Evolutionary conservation across 1,284 basidiomycete genomes (phyloP), one percentile per base, ranked within the genome.

Genomic region (Schizophyllum amplum): DNA sequence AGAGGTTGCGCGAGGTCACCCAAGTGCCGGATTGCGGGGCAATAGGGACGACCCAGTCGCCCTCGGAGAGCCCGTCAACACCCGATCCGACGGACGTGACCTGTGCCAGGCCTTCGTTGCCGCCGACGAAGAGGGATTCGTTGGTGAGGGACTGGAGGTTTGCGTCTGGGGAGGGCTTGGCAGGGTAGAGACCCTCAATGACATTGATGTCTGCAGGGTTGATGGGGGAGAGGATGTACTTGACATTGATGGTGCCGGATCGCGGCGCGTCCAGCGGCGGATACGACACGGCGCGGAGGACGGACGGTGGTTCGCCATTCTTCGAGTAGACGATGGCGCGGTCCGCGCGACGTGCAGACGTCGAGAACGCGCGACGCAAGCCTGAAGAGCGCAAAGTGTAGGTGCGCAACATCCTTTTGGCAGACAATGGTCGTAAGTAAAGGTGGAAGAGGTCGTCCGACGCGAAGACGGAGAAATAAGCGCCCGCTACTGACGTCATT

Each of bases 121-220:
- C 92, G 47, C 77, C 84, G 4, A 93, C 76, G 63, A 77, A 87
- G 5, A 83, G 72, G 3, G 77, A 67, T 13, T 70, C 53, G 0
- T 68, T 67, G 7, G 64, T 59, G 23, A 69, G 67, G n/a, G 69
- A 61, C 49, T 71, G 66, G 49, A 81, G 61, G 24, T 70, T 67
- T 17, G 72, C 70, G 5, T 72, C 67, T 22, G 74, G 71, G 1
- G 63, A 65, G 0, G 90, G 87, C 62, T 83, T 84, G 13, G 79
- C 69, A 0, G 91, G 90, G 66, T 93, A 93, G 17, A 88, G 81
- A 9, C 92, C 92, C 69, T 92, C 85, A 48, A 92, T 78, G 50
- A 90, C 87, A 61, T 92, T 92, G 63, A 89, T 69, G 62, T 92
- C 90, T 7, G 89, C 82, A 1, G 90, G 90, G 66, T 92, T 92